Evolutionary conservation across 345 rosid genomes (phyloP), one percentile per base, ranked within the genome.

Genomic region (Melaleuca quinquenervia): DNA sequence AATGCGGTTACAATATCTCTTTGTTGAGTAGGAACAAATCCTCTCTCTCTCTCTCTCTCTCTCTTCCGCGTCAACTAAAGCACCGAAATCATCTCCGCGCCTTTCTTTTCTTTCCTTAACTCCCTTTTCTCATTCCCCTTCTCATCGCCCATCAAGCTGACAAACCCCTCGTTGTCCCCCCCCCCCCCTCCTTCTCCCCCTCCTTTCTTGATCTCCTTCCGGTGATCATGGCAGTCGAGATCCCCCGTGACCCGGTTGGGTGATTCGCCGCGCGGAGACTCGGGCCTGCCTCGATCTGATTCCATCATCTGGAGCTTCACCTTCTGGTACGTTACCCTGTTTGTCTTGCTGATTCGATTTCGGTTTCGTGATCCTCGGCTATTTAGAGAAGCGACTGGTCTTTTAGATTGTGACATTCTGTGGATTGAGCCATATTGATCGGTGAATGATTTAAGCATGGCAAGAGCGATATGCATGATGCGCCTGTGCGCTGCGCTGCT

Each of bases 41-140:
- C 78, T 36, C 48, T 64, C 52, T 51, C 52, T 14, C 53, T 51
- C 16, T 14, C 52, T 51, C 52, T 12, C 52, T 50, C 76, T 32
- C 78, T 83, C 45, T 84, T 76, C 62, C n/a, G 86, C 82, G 82
- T 29, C 55, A 78, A 85, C 49, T 52, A 9, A 50, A 75, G 74
- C 83, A 76, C 87, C 90, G 91, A 76, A 60, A 82, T 85, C 84
- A 51, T 82, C 90, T 88, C 87, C 7, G 41, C 29, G 83, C 90
- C 86, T 82, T 83, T 80, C 84, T 82, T 84, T 64, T 44, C 9
- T 11, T 29, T n/a, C 27, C 51, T 9, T 84, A 16, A 24, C 55
- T 54, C 22, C 22, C 15, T 75, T 53, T 44, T 6, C 58, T 74
- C 82, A 70, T 50, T 84, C 50, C 27, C 41, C 20, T 1, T 44